A percentile compares a stretch with the other conserved stretches of the same genome.
These are phyloP conservation scores for Sambucus nigra DNA, from an alignment of 129 eudicot species.

Conservation along the genomic window DNA sequence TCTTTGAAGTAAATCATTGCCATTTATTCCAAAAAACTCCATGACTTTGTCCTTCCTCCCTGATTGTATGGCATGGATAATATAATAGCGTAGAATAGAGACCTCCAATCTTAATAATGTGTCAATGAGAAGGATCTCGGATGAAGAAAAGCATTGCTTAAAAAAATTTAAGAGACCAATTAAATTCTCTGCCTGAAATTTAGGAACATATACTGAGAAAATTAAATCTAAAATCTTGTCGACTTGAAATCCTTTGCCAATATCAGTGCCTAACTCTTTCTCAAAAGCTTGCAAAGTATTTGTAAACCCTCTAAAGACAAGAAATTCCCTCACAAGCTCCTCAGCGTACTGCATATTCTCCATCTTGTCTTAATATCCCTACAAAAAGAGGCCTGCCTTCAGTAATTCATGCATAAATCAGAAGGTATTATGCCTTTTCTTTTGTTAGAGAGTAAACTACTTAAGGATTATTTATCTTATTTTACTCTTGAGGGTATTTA, in stretches of 20 bases:
- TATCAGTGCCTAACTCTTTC: constrained; percentile 67
- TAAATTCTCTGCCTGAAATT: constrained; percentile 55
- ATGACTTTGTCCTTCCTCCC: constrained; percentile 57
- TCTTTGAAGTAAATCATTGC: constrained; percentile 54
- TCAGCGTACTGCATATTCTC: constrained; percentile 81
- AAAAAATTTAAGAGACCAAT: constrained; percentile 57
- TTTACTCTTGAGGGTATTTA: no score
- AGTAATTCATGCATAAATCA: no score
- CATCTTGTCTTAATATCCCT: constrained; percentile 33
- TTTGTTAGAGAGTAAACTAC: no score
- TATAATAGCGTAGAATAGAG: constrained; percentile 61
- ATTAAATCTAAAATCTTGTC: constrained; percentile 83
- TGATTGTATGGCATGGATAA: constrained; percentile 47
- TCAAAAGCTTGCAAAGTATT: constrained; percentile 64
- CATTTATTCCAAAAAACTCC: constrained; percentile 55
- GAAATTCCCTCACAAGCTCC: constrained; percentile 78
- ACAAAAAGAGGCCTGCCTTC: neutral
- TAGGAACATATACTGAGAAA: constrained; percentile 68
- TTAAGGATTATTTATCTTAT: no score
- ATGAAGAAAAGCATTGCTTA: constrained; percentile 59
- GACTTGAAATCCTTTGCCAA: constrained; percentile 71
- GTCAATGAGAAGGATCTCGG: constrained; percentile 36
- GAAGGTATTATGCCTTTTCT: no score
- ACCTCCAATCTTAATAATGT: constrained; percentile 55
- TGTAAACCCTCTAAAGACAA: constrained; percentile 90